Percentiles rank a stretch among this genome's conserved stretches.
These are phyloP conservation scores for Rozella allomycis DNA, from an alignment of 371 early-diverging fungal genomes.

Conservation along the genomic window DNA sequence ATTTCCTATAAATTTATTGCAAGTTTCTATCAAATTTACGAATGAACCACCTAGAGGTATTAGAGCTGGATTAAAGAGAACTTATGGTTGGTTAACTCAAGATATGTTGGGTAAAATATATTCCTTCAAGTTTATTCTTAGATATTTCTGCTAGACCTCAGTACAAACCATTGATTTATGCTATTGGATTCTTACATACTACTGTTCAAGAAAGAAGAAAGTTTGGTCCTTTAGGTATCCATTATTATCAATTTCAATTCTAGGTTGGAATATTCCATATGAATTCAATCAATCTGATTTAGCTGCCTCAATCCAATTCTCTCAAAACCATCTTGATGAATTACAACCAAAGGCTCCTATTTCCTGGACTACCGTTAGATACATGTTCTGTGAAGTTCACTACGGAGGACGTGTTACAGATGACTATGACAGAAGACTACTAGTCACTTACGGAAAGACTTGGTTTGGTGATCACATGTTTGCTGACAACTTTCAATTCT, in stretches of 20 bases:
- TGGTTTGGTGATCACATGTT: constrained; percentile 44
- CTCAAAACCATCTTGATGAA: constrained; percentile 39
- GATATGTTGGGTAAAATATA: too few relatives aligned
- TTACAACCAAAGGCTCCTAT: constrained; percentile 29
- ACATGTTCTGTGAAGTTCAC: constrained; percentile 40
- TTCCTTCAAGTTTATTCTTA: too few relatives aligned
- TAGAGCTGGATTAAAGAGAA: constrained; percentile 34
- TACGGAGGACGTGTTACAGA: constrained; percentile 40
- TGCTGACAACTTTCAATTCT: constrained; percentile 23
- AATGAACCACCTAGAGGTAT: constrained; percentile 42
- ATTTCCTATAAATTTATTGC: constrained; percentile 38
- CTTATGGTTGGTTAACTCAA: constrained; percentile 36
- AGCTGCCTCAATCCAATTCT: constrained; percentile 32
- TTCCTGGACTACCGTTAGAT: constrained; percentile 30
- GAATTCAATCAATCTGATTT: constrained; percentile 40
- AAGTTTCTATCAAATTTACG: constrained; percentile 36
- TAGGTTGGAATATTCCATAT: constrained; percentile 35
- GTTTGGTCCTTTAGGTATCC: constrained; percentile 29
- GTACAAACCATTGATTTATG: constrained; percentile 34
- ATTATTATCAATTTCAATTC: background rate
- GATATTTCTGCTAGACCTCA: constrained; percentile 34
- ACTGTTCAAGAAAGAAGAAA: constrained; percentile 36
- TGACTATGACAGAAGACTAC: constrained; percentile 30
- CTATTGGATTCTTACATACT: constrained; percentile 33
- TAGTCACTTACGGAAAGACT: constrained; percentile 28